Conservation (phyloP, 169 alveolate genomes). For the Plasmodium malariae region DNA sequence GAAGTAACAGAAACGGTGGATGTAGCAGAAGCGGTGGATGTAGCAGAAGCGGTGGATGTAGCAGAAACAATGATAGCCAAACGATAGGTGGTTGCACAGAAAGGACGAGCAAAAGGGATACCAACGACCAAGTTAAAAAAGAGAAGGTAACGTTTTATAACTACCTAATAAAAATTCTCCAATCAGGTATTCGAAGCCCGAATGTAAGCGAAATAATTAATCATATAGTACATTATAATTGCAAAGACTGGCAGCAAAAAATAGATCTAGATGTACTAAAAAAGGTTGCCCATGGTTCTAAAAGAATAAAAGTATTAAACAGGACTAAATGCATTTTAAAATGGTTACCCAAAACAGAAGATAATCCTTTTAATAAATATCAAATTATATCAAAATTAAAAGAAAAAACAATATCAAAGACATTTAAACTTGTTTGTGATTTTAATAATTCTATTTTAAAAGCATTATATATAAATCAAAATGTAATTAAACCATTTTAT, state of each 20-base stretch:
- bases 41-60: too few species aligned
- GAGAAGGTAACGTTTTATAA: not conserved
- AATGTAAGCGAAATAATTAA: constrained; percentile 33
- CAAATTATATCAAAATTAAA: constrained; percentile 54
- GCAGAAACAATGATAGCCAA: not conserved
- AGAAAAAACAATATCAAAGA: constrained; percentile 44
- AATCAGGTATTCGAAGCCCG: constrained; percentile 64
- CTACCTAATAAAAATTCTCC: constrained; percentile 21
- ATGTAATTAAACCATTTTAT: constrained; percentile 23
- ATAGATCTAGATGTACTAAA: constrained; percentile 29
- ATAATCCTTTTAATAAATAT: constrained; percentile 62
- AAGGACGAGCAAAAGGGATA: not conserved
- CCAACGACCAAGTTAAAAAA: not conserved
- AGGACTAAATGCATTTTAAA: constrained; percentile 48
- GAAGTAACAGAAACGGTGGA: too few species aligned
- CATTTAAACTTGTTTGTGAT: constrained; percentile 70
- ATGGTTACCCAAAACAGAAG: constrained; percentile 67
- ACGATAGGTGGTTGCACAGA: too few species aligned
- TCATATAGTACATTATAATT: constrained; percentile 50
- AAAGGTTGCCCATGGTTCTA: constrained; percentile 15
- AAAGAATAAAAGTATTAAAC: constrained; percentile 19
- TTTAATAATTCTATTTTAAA: constrained; percentile 56
- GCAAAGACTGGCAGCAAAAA: constrained; percentile 63
- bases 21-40: too few species aligned
- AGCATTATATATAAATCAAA: constrained; percentile 61